Evolutionary conservation across 2,329 filamentous ascomycete genomes (phyloP).

Genomic region (Pestalotiopsis sp.): DNA sequence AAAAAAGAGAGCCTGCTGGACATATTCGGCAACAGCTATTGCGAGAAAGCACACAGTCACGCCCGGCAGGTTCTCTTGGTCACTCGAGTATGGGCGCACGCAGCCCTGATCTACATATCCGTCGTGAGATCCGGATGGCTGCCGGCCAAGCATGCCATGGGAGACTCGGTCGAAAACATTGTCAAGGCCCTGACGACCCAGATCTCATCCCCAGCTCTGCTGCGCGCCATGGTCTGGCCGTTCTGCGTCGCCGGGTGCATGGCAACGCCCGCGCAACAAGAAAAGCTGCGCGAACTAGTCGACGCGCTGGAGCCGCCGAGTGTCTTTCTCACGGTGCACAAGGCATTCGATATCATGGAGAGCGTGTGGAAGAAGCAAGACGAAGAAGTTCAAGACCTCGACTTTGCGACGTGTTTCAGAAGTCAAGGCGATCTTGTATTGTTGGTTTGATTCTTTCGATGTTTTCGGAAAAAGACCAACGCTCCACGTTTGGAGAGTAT

Average conservation of each 20-base stretch:
- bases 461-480: not conserved
- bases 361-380: constrained; percentile 31
- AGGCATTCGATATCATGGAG: constrained; percentile 38
- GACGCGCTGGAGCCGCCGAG: constrained; percentile 37
- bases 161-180: constrained; percentile 32
- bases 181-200: constrained; percentile 36
- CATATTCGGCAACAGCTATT: constrained; percentile 11
- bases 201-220: constrained; percentile 30
- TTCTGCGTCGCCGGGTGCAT: constrained; percentile 39
- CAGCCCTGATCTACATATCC: constrained; percentile 48
- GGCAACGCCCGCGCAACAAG: constrained; percentile 41
- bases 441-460: constrained; percentile 23
- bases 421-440: constrained; percentile 31
- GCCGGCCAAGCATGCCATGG: constrained; percentile 46
- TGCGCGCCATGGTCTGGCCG: constrained; percentile 39
- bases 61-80: constrained; percentile 19
- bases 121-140: constrained; percentile 56
- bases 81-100: constrained; percentile 50
- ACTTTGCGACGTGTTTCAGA: constrained; percentile 33
- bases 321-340: constrained; percentile 49
- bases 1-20: constrained; percentile 21
- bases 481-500: not conserved
- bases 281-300: constrained; percentile 44
- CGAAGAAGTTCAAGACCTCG: constrained; percentile 20
- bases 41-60: constrained; percentile 5